Percentiles rank a stretch among this genome's conserved stretches.
Evolutionary conservation across 2,329 filamentous ascomycete genomes (phyloP).

Genomic region (Pyricularia sp.): DNA sequence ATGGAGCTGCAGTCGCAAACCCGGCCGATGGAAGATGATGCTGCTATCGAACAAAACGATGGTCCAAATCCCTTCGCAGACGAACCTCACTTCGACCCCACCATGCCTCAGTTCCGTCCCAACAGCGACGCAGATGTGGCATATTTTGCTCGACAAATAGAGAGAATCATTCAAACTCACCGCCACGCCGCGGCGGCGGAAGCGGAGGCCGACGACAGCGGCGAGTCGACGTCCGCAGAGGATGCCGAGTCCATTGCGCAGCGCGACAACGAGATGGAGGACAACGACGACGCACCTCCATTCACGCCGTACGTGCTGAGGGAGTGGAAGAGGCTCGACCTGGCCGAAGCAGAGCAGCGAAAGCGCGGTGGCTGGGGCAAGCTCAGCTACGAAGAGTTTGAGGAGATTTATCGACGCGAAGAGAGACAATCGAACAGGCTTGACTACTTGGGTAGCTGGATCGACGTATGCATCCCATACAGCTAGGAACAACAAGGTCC

Average conservation of each 20-base stretch:
- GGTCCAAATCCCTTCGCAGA: not conserved
- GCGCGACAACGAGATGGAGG: not conserved
- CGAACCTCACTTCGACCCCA: slow-evolving; percentile 39
- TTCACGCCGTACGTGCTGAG: slow-evolving; percentile 27
- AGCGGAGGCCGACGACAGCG: not conserved
- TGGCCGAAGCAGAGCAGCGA: slow-evolving; percentile 58
- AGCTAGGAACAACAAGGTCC: not conserved
- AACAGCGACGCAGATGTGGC: slow-evolving; percentile 25
- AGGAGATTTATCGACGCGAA: slow-evolving; percentile 60
- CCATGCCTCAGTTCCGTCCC: slow-evolving; percentile 61
- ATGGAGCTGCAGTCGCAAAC: not conserved
- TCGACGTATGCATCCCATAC: slow-evolving; percentile 67
- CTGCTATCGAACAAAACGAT: not conserved
- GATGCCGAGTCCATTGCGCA: slow-evolving; percentile 3
- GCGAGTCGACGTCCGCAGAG: slow-evolving; percentile 1
- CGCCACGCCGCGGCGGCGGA: not conserved
- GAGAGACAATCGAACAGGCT: slow-evolving; percentile 54
- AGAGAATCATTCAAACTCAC: not conserved
- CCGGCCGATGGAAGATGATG: not conserved
- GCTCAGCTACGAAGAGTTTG: slow-evolving; percentile 72
- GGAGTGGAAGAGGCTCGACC: slow-evolving; percentile 47
- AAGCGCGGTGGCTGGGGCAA: slow-evolving; percentile 71
- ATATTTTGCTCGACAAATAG: not conserved
- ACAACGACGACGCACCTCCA: slow-evolving; percentile 5
- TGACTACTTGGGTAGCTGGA: slow-evolving; percentile 83